Evolutionary conservation across 306 rosid genomes (phyloP), one percentile per base, ranked within the genome.

Genomic region (Glycine soja): DNA sequence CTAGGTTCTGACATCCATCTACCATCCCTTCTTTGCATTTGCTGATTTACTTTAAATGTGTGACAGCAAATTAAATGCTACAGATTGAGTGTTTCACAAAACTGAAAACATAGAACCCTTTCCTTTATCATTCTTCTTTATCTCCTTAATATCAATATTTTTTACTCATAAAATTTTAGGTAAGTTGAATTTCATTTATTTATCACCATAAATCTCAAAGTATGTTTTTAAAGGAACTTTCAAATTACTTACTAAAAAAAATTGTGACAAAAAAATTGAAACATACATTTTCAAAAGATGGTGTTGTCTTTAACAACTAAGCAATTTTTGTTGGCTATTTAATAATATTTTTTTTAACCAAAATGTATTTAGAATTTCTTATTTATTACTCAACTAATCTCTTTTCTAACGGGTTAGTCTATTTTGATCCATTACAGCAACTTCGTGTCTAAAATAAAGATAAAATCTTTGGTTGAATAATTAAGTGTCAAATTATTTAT

Each of bases 11-110:
- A 71, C 68, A 71, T 63, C 68, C 11, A 50, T 68, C 59, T 53
- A 83, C 83, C 53, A 61, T 38, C 46, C 50, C 63, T 50, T 54
- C 32, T 59, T 58, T 77, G 38, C 34, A 57, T 81, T 82, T 58
- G 72, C 61, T 51, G 3, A 76, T 65, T 71, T 56, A 63, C 67
- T 75, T 78, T 38, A 69, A 69, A 10, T 14, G 57, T 51, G 61
- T 58, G 15, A 48, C 63, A 62, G n/a, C 80, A 72, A 64, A 51
- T 67, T 62, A 56, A 50, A 59, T 54, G 14, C 53, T 58, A 10
- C 48, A 75, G 15, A 50, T 66, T 74, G 46, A 53, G 14, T 40
- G 50, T 10, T 54, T 11, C 43, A 36, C 64, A 47, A 56, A 18
- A 12, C 67, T 54, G 19, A 82, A 75, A 61, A 2, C 43, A 61